Conservation (phyloP, 208 protist species). For the Leishmania turanica region DNA sequence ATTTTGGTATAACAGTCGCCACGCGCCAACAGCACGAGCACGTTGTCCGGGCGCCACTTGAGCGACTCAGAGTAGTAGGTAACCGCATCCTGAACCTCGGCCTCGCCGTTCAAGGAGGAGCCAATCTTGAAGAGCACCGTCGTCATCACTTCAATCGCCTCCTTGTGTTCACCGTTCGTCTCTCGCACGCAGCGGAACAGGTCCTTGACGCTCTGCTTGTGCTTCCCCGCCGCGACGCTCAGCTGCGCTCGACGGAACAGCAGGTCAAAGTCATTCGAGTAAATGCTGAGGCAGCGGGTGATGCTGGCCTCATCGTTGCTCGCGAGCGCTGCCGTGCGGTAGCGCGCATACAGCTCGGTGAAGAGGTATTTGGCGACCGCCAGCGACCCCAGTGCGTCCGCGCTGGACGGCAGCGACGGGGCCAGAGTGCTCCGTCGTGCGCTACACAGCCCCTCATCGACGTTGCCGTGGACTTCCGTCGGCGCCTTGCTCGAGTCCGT, state of each 20-base stretch:
- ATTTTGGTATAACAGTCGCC: conserved; percentile 88
- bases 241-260: conserved; percentile 76
- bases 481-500: background rate
- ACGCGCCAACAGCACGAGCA: conserved; percentile 79
- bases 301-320: conserved; percentile 72
- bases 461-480: background rate
- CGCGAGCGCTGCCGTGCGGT: conserved; percentile 70
- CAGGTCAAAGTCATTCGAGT: conserved; percentile 73
- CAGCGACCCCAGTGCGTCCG: conserved; percentile 25
- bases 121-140: conserved; percentile 80
- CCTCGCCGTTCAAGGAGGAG: conserved; percentile 46
- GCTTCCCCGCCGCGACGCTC: conserved; percentile 56
- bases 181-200: conserved; percentile 85
- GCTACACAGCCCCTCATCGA: background rate
- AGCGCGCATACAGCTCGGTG: conserved; percentile 63
- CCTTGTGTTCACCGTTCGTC: conserved; percentile 80
- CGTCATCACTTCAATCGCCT: conserved; percentile 84
- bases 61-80: conserved; percentile 90
- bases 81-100: conserved; percentile 63
- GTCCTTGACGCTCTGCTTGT: conserved; percentile 78
- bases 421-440: background rate
- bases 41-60: conserved; percentile 85
- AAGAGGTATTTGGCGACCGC: conserved; percentile 82
- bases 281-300: conserved; percentile 80
- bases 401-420: background rate